Conservation (phyloP, 345 rosid genomes). For the Lepidium aucheri region DNA sequence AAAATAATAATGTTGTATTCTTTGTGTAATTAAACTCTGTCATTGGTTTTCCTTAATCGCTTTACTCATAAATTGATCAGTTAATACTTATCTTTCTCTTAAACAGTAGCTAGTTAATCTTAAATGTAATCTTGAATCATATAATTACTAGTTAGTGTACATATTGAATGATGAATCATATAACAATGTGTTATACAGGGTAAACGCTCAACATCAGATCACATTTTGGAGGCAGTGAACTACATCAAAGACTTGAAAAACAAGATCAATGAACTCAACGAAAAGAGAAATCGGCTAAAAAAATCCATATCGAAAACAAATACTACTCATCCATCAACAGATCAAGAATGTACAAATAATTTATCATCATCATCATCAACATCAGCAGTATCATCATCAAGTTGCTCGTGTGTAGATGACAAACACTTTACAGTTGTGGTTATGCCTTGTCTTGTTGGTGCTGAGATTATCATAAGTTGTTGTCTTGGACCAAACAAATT, state of each 20-base stretch:
- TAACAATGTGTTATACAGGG: constrained; percentile 3
- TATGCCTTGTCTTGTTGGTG: constrained; percentile 19
- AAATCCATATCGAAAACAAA: neutral
- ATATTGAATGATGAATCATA: neutral
- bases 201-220: constrained; percentile 25
- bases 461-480: constrained; percentile 23
- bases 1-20: no score
- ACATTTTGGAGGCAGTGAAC: constrained; percentile 5
- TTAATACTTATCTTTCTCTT: no score
- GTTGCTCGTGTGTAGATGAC: constrained; percentile 20
- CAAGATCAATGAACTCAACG: constrained; percentile 11
- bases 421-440: constrained; percentile 12
- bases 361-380: constrained; percentile 13
- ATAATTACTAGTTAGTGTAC: neutral
- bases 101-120: no score
- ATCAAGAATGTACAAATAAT: constrained; percentile 19
- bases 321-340: no score
- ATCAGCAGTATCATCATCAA: neutral
- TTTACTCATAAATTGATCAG: no score
- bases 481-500: constrained; percentile 16
- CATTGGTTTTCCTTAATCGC: no score
- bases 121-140: neutral
- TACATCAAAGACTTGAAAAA: constrained; percentile 21
- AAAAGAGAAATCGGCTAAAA: constrained; percentile 5
- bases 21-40: no score